Evolutionary conservation across 768 basidiomycete genomes (phyloP).

Genomic region (Mycena chlorophos): DNA sequence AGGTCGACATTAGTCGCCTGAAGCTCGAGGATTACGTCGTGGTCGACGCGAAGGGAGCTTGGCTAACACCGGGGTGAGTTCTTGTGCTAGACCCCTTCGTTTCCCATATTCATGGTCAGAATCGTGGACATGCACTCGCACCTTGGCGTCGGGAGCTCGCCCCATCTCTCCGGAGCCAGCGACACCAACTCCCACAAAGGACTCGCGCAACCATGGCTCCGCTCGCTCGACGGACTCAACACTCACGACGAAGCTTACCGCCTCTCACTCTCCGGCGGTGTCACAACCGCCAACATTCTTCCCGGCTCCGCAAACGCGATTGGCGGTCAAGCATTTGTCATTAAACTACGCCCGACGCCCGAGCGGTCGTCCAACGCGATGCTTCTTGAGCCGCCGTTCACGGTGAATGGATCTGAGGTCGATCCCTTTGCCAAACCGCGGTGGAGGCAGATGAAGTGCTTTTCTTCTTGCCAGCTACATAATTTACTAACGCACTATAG

Average conservation of each 20-base stretch:
- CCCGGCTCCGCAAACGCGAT: conserved; percentile 69
- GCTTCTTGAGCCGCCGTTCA: conserved; percentile 73
- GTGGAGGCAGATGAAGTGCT: conserved; percentile 79
- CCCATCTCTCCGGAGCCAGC: conserved; percentile 38
- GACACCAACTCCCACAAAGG: conserved; percentile 61
- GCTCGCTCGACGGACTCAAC: conserved; percentile 72
- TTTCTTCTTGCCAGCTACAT: background rate
- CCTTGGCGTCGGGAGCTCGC: conserved; percentile 43
- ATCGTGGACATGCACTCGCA: conserved; percentile 64
- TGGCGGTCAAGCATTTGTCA: conserved; percentile 75
- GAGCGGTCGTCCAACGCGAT: conserved; percentile 69
- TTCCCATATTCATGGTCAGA: conserved; percentile 24
- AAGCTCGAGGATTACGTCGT: conserved; percentile 31
- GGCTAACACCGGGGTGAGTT: conserved; percentile 62
- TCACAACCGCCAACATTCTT: conserved; percentile 74
- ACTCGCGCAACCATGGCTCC: conserved; percentile 59
- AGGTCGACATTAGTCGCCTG: conserved; percentile 25
- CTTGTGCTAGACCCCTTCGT: conserved; percentile 49
- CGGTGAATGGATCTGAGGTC: conserved; percentile 42
- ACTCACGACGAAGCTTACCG: conserved; percentile 68
- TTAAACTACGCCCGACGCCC: conserved; percentile 70
- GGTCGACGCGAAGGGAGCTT: conserved; percentile 62
- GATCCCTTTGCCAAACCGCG: conserved; percentile 33
- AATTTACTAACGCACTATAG: conserved; percentile 29
- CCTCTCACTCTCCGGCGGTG: conserved; percentile 63